These are phyloP conservation scores for Yamadazyma blattariae DNA, from an alignment of 1,139 yeast genomes.

Conservation along the genomic window DNA sequence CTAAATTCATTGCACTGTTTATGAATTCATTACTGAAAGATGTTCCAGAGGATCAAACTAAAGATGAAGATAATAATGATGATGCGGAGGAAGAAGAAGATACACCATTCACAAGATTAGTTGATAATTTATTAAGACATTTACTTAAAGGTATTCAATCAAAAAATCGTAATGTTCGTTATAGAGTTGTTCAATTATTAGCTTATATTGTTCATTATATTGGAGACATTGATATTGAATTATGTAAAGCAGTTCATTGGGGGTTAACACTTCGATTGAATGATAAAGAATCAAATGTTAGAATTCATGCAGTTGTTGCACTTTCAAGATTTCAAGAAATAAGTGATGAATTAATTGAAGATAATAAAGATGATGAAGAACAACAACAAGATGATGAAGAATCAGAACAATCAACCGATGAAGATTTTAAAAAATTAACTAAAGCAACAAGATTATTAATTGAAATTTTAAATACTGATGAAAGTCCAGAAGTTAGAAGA, in stretches of 20 bases:
- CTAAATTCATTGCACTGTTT: constrained; percentile 70
- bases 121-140: constrained; percentile 62
- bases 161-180: constrained; percentile 73
- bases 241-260: constrained; percentile 61
- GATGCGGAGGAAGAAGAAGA: constrained; percentile 28
- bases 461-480: constrained; percentile 67
- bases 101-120: constrained; percentile 46
- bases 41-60: constrained; percentile 19
- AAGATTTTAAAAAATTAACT: constrained; percentile 3
- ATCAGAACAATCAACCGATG: constrained; percentile 22
- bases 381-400: constrained; percentile 23
- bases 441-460: constrained; percentile 11
- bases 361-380: constrained; percentile 12
- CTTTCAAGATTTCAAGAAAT: constrained; percentile 72
- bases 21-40: constrained; percentile 48
- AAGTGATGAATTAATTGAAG: constrained; percentile 29
- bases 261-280: constrained; percentile 62
- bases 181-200: constrained; percentile 73
- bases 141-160: constrained; percentile 75
- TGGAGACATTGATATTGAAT: constrained; percentile 73
- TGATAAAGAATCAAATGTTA: constrained; percentile 77
- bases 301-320: constrained; percentile 82
- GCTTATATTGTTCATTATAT: constrained; percentile 71
- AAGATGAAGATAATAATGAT: constrained; percentile 17
- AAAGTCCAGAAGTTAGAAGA: constrained; percentile 85